Conservation (phyloP, 2,329 filamentous ascomycete genomes). For the Xylariomycetidae sp. region DNA sequence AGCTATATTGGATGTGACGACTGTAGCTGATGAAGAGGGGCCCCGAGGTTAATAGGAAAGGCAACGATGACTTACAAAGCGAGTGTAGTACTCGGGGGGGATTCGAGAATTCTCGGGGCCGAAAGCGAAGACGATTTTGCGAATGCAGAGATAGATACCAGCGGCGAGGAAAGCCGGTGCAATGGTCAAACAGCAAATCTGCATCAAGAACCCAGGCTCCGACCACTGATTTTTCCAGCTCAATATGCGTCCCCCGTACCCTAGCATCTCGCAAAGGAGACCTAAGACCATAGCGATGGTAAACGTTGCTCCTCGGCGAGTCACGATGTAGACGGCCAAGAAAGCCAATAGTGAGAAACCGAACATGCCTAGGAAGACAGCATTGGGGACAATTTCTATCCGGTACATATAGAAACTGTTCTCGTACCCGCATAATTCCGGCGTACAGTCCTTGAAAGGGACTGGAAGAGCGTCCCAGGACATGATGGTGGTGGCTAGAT, state of each 20-base stretch:
- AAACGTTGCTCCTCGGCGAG: slow-evolving; percentile 46
- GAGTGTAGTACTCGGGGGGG: slow-evolving; percentile 41
- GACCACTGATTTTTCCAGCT: slow-evolving; percentile 50
- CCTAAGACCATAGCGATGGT: slow-evolving; percentile 50
- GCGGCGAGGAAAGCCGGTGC: slow-evolving; percentile 62
- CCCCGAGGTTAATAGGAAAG: slow-evolving; percentile 3
- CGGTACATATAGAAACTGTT: slow-evolving; percentile 46
- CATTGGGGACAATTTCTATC: slow-evolving; percentile 49
- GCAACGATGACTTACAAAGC: slow-evolving; percentile 34
- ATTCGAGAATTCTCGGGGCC: slow-evolving; percentile 45
- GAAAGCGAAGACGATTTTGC: slow-evolving; percentile 43
- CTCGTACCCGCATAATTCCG: slow-evolving; percentile 14
- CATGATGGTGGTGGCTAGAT: no score
- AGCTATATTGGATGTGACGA: no score
- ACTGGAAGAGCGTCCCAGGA: no score
- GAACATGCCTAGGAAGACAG: slow-evolving; percentile 47
- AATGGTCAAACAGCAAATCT: slow-evolving; percentile 59
- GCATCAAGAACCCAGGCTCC: slow-evolving; percentile 46
- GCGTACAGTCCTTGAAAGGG: slow-evolving; percentile 14
- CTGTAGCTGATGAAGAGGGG: no score
- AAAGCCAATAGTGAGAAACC: slow-evolving; percentile 37
- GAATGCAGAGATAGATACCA: slow-evolving; percentile 58
- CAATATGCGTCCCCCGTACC: slow-evolving; percentile 54
- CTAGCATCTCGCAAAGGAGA: slow-evolving; percentile 50
- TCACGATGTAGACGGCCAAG: slow-evolving; percentile 35